These are phyloP conservation scores for Saturnispora halmiae DNA, from an alignment of 805 yeast genomes.

Conservation along the genomic window DNA sequence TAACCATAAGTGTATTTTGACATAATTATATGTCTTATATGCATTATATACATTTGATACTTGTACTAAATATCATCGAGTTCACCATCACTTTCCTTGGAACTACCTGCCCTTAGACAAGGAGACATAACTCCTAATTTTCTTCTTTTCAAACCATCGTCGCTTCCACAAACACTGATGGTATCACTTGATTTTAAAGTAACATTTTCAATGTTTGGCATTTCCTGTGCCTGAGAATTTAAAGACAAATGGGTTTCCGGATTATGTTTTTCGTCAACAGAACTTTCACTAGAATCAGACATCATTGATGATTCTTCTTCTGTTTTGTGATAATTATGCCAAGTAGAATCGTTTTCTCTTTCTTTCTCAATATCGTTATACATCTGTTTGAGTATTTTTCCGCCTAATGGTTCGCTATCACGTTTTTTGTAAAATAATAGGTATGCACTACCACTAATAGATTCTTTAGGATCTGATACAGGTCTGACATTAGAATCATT, in stretches of 20 bases:
- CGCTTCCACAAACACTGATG: conserved; percentile 2
- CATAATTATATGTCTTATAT: no score
- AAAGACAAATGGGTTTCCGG: no score
- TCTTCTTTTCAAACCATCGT: conserved; percentile 13
- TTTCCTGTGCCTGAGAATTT: no score
- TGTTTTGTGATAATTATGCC: conserved; percentile 4
- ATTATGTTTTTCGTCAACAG: neutral
- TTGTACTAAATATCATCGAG: neutral
- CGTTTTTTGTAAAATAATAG: conserved; percentile 70
- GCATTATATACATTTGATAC: no score
- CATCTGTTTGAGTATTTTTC: conserved; percentile 34
- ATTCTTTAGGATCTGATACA: conserved; percentile 44
- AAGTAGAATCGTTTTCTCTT: conserved; percentile 10
- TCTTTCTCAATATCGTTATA: conserved; percentile 31
- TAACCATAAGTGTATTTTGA: no score
- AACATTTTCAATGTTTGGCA: neutral
- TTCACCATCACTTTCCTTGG: neutral
- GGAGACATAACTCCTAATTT: conserved; percentile 9
- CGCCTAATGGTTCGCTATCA: conserved; percentile 36
- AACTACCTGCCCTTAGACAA: neutral
- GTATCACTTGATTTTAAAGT: conserved; percentile 3
- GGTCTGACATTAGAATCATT: conserved; percentile 73
- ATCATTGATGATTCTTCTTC: neutral
- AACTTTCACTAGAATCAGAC: conserved; percentile 6
- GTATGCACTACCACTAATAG: conserved; percentile 76